Evolutionary conservation across 306 rosid genomes (phyloP).

Genomic region (Prosopis cineraria): DNA sequence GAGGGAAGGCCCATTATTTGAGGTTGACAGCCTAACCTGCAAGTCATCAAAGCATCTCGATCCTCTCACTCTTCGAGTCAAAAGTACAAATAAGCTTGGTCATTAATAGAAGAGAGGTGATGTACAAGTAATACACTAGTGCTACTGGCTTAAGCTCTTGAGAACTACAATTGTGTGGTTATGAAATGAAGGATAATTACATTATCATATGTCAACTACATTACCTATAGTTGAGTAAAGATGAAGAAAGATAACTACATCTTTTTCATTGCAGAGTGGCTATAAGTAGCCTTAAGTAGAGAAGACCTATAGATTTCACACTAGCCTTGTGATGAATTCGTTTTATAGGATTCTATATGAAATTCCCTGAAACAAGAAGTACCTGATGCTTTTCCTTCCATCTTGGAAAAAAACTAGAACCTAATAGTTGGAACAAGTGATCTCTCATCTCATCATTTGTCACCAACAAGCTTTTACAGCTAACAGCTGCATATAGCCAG

Average conservation of each 20-base stretch:
- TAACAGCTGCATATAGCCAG: slow-evolving; percentile 95
- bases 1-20: slow-evolving; percentile 46
- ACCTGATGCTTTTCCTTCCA: slow-evolving; percentile 99
- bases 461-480: slow-evolving; percentile 70
- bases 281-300: slow-evolving; percentile 11
- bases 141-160: slow-evolving; percentile 18
- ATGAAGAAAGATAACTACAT: slow-evolving; percentile 18
- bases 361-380: slow-evolving; percentile 23
- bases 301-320: slow-evolving; percentile 9
- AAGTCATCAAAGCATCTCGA: slow-evolving; percentile 23
- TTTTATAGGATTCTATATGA: slow-evolving; percentile 14
- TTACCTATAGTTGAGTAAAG: slow-evolving; percentile 11
- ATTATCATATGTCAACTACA: background rate
- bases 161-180: background rate
- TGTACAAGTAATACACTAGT: slow-evolving; percentile 6
- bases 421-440: slow-evolving; percentile 88
- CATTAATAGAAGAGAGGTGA: slow-evolving; percentile 22
- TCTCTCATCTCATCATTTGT: slow-evolving; percentile 99
- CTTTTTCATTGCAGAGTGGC: background rate
- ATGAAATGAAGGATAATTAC: background rate
- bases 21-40: slow-evolving; percentile 70
- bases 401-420: slow-evolving; percentile 85
- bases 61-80: slow-evolving; percentile 1
- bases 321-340: slow-evolving; percentile 16
- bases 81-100: slow-evolving; percentile 13